A percentile compares a stretch with the other conserved stretches of the same genome.
These are phyloP conservation scores for Firmiana major DNA, from an alignment of 345 rosid genomes.

Conservation along the genomic window DNA sequence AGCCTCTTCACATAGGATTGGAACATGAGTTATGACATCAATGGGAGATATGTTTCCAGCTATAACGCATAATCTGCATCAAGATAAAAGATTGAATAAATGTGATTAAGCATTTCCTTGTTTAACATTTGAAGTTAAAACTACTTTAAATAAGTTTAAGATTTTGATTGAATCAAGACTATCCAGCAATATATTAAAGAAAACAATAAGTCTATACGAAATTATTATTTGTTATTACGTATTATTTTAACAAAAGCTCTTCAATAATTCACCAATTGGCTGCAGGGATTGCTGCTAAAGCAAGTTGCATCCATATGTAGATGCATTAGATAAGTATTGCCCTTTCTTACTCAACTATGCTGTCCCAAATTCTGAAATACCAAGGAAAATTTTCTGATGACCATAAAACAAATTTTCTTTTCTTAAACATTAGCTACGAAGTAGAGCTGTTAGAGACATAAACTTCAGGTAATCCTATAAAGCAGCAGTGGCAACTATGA, in stretches of 20 bases:
- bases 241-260: neutral
- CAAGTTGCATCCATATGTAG: neutral
- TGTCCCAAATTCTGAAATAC: neutral
- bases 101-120: too few relatives aligned
- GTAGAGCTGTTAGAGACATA: neutral
- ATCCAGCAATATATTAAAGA: neutral
- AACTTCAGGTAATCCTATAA: neutral
- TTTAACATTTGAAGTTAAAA: neutral
- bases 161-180: neutral
- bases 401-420: neutral
- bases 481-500: neutral
- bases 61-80: slow-evolving; percentile 75
- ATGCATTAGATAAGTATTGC: neutral
- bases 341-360: slow-evolving; percentile 1
- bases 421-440: too few relatives aligned
- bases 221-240: neutral
- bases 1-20: slow-evolving; percentile 82
- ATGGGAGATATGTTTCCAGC: slow-evolving; percentile 98
- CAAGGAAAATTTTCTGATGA: neutral
- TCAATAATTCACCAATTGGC: neutral
- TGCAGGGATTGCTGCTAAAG: neutral
- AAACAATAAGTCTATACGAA: neutral
- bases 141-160: neutral
- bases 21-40: slow-evolving; percentile 94
- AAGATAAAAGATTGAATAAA: neutral